Base-by-base conservation (phyloP, 176 grass and related monocot species). In the Areca catechu region DNA sequence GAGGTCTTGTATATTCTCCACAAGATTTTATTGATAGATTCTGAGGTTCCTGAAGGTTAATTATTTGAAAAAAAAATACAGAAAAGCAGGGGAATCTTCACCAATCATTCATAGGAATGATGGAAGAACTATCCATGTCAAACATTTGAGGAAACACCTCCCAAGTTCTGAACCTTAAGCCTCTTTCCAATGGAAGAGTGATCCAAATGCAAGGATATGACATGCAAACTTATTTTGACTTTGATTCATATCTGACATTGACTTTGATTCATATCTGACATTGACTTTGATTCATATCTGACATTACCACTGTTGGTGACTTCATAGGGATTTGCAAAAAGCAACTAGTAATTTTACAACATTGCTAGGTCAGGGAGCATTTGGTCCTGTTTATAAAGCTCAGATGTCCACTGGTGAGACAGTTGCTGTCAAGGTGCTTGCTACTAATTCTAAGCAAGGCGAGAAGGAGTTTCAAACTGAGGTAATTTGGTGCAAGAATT, bases 381-480 rank as follows among this genome's bases (percentile, higher is more conserved):
- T 89, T 76, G 93, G 93, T 53, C 72, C 87, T 69, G 87, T 98
- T 59, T 98, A 89, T 67, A 98, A 88, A 82, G 93, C 93, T 47
- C 69, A 82, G 20, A 78, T 98, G 86, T 77, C 78, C 53, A 88
- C 87, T 70, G 87, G 87, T 73, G 93, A 98, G 68, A 80, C 53
- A 63, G n/a, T 98, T 49, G 93, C 93, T 66, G 87, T 89, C 69
- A 98, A 98, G 77, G 62, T 98, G 51, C 87, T 98, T 73, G 78
- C 81, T 19, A 88, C 73, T 57, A 74, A 85, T 78, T 98, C 93
- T 25, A 98, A 85, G 23, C 87, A 98, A 85, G 87, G 93, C 49
- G 93, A 89, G 75, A 92, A 92, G 51, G 93, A 98, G 73, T 98
- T 92, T 34, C 87, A 98, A 49, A 98, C 83, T 51, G 93, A 98